These are phyloP conservation scores for Datura wrightii DNA, from an alignment of 257 asterid species.

Conservation along the genomic window DNA sequence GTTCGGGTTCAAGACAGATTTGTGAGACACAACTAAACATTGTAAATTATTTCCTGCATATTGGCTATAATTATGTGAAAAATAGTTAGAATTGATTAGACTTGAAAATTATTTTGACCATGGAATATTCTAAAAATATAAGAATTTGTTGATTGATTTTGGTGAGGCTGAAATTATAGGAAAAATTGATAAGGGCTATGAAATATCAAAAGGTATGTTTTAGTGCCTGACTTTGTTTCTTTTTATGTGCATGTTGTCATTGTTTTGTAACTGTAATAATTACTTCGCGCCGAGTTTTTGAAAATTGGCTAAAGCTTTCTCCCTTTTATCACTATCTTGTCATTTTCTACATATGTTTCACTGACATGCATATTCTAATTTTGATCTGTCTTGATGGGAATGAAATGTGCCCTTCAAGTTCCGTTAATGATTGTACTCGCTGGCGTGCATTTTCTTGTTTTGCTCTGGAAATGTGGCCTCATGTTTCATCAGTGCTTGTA, in stretches of 20 bases:
- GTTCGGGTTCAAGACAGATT: slow-evolving; percentile 22
- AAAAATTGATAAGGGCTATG: not conserved
- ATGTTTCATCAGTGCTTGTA: not conserved
- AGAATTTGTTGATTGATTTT: slow-evolving; percentile 6
- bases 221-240: not conserved
- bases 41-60: not conserved
- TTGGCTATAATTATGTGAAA: not conserved
- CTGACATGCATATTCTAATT: not conserved
- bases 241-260: not conserved
- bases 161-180: not conserved
- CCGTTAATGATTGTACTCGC: not conserved
- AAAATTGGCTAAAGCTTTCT: not conserved
- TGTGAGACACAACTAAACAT: not conserved
- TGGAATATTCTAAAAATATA: slow-evolving; percentile 9
- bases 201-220: not conserved
- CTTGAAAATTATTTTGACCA: not conserved
- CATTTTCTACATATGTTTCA: not conserved
- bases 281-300: not conserved
- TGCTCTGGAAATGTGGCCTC: not conserved
- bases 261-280: not conserved
- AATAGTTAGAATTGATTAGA: slow-evolving; percentile 6
- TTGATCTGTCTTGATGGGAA: slow-evolving; percentile 15
- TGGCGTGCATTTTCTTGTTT: slow-evolving; percentile 2
- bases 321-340: not conserved
- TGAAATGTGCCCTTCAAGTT: not conserved